Evolutionary conservation across 768 basidiomycete genomes (phyloP), one percentile per base, ranked within the genome.

Genomic region (Russula sp.): DNA sequence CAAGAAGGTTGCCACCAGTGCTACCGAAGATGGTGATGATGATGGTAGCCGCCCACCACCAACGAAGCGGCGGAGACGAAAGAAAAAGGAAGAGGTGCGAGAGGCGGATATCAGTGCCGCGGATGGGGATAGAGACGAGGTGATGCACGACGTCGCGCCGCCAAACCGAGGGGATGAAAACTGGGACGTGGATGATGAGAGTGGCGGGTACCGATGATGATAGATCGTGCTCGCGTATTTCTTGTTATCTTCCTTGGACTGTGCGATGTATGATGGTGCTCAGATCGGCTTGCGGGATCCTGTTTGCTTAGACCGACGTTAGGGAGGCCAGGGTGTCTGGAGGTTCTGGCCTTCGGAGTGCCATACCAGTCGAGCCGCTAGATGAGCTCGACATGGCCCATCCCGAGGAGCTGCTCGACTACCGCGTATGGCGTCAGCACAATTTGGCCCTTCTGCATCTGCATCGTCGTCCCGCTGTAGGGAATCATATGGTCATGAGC

Each of bases 361-460:
- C 35, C 44, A 9, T 8, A 62, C 71, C 69, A 69, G 71, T 13
- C 18, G 22, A 44, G 39, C 22, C 22, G 34, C 76, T 76, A 94
- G 49, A 93, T 85, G 39, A 94, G 78, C 72, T 91, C 88, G 6
- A 87, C 86, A 70, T 88, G 85, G 57, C 87, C 90, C 70, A 86
- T 77, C 42, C 78, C 75, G 48, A 94, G 77, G 13, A 92, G 80
- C 40, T 89, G 81, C 68, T 94, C 88, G 6, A 94, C 84, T 20
- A 88, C 80, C 31, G 79, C 77, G 73, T 90, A 97, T 22, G 86
- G 88, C 18, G 89, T 80, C 18, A 96, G 71, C 47, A 91, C 88
- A 60, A 94, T 91, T 63, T 91, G 87, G 9, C 88, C 91, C 69
- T 87, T 88, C 56, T 83, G 78, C 80, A 96, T 84, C 42, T 88